Evolutionary conservation across 441 rosid species (phyloP).

Genomic region (Gossypium schwendimanii): DNA sequence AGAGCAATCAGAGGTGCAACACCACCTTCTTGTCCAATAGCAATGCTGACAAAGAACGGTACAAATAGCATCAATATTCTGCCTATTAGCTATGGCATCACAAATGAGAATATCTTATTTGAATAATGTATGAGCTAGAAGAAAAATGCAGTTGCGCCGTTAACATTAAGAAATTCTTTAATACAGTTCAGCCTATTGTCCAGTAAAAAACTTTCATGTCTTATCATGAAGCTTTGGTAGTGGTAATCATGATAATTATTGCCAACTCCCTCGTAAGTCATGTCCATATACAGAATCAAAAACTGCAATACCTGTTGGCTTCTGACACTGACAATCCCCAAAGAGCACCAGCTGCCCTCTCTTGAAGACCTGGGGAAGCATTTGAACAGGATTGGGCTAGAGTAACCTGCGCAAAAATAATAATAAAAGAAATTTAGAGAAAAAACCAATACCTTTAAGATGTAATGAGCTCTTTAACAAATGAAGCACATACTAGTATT

Average conservation of each 20-base stretch:
- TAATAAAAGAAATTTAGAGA: background rate
- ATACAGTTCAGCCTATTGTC: background rate
- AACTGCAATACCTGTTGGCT: slow-evolving; percentile 64
- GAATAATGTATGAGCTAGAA: background rate
- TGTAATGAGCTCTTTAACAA: slow-evolving; percentile 7
- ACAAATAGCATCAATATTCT: slow-evolving; percentile 10
- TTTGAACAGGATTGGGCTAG: slow-evolving; percentile 87
- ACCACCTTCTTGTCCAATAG: slow-evolving; percentile 97
- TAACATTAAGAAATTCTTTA: background rate
- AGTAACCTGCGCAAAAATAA: slow-evolving; percentile 49
- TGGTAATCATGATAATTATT: background rate
- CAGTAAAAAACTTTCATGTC: background rate
- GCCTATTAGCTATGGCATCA: background rate
- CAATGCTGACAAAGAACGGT: slow-evolving; percentile 45
- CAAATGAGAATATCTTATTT: background rate
- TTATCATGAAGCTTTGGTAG: background rate
- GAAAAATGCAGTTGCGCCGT: background rate
- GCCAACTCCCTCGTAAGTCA: background rate
- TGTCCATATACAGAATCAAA: slow-evolving; percentile 1
- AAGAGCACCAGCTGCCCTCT: slow-evolving; percentile 98
- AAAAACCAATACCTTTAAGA: slow-evolving; percentile 5
- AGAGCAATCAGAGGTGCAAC: slow-evolving; percentile 84
- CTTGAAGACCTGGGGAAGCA: slow-evolving; percentile 96
- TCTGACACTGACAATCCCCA: slow-evolving; percentile 98
- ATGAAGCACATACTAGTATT: no score